Evolutionary conservation across 1,139 yeast genomes (phyloP).

Genomic region (Yamadazyma aaseri): DNA sequence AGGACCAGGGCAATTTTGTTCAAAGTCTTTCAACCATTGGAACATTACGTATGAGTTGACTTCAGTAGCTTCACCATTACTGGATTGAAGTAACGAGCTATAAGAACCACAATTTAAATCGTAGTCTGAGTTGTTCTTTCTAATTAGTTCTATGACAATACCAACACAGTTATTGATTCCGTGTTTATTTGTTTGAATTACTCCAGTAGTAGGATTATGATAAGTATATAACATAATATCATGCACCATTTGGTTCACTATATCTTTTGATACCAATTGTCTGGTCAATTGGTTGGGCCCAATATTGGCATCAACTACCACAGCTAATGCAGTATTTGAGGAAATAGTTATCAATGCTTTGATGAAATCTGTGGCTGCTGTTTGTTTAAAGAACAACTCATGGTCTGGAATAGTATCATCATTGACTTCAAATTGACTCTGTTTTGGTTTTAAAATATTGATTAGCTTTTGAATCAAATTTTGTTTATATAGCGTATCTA

Average conservation of each 20-base stretch:
- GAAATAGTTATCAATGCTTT: constrained; percentile 93
- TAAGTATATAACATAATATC: constrained; percentile 39
- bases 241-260: constrained; percentile 36
- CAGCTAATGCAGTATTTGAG: constrained; percentile 58
- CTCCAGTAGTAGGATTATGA: constrained; percentile 15
- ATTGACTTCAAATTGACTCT: constrained; percentile 26
- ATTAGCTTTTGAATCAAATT: constrained; percentile 51
- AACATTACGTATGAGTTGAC: constrained; percentile 44
- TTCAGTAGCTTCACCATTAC: constrained; percentile 37
- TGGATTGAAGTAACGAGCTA: constrained; percentile 29
- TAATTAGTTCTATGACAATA: constrained; percentile 45
- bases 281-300: constrained; percentile 48
- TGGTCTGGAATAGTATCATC: constrained; percentile 27
- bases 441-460: constrained; percentile 48
- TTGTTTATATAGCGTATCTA: constrained; percentile 52
- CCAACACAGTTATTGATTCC: constrained; percentile 50
- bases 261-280: constrained; percentile 41
- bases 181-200: constrained; percentile 36
- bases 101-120: constrained; percentile 47
- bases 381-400: constrained; percentile 62
- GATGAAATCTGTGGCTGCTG: constrained; percentile 92
- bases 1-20: constrained; percentile 48
- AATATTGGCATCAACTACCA: constrained; percentile 46
- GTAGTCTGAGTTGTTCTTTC: constrained; percentile 50
- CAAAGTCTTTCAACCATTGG: constrained; percentile 49